Percentiles rank a stretch among this genome's conserved stretches.
These are phyloP conservation scores for Boletus reticulatus DNA, from an alignment of 768 basidiomycete genomes.

Conservation along the genomic window DNA sequence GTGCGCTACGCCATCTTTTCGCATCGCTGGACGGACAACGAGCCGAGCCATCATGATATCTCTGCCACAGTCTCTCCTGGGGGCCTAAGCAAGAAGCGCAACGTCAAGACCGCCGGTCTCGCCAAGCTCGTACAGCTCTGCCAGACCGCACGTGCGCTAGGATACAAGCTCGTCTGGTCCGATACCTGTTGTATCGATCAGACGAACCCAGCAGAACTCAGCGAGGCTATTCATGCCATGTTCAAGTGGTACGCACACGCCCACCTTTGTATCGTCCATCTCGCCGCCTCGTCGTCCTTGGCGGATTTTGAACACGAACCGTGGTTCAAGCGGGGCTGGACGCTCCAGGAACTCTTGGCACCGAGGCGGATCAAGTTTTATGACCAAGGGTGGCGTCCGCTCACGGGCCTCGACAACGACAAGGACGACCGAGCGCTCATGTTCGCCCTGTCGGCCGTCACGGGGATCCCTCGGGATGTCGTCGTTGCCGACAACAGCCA, in stretches of 20 bases:
- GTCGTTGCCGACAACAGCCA: conserved; percentile 20
- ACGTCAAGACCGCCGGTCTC: conserved; percentile 1
- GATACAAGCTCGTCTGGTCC: conserved; percentile 26
- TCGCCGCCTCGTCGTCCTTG: conserved; percentile 13
- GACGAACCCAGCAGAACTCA: conserved; percentile 23
- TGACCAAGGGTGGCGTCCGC: conserved; percentile 17
- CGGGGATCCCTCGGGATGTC: conserved; percentile 15
- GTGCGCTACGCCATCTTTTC: conserved; percentile 26
- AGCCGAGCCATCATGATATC: conserved; percentile 24
- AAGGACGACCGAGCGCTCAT: conserved; percentile 7
- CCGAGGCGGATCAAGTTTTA: conserved; percentile 28
- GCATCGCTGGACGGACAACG: conserved; percentile 22
- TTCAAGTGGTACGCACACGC: conserved; percentile 32
- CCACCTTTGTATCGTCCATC: conserved; percentile 29
- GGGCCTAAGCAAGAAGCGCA: conserved; percentile 1
- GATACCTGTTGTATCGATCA: conserved; percentile 34
- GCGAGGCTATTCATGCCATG: conserved; percentile 32
- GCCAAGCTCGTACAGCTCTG: conserved; percentile 22
- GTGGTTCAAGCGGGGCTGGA: conserved; percentile 30
- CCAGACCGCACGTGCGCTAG: conserved; percentile 15
- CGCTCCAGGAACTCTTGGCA: conserved; percentile 27
- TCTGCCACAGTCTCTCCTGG: background rate
- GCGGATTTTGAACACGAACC: conserved; percentile 17
- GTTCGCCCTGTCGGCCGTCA: conserved; percentile 12
- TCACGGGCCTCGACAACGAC: conserved; percentile 16